A percentile compares a stretch with the other conserved stretches of the same genome.
phyloP scores from a whole-genome alignment of 2,329 filamentous ascomycete genomes.

The Calonectria ilicicola region DNA sequence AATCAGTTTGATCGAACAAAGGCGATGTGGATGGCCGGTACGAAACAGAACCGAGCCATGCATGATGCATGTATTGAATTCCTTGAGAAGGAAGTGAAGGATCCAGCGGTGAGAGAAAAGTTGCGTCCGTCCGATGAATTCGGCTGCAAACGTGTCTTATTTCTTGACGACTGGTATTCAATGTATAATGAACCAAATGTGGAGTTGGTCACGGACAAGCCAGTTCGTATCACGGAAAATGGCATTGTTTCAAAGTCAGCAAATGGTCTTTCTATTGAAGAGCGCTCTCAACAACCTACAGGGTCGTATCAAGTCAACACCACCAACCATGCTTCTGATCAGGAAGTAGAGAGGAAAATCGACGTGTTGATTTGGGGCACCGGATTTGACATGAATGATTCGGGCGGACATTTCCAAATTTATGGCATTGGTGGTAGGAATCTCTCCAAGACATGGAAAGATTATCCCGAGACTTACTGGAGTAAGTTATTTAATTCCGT shows the following conservation, averaged over 20 bases:
- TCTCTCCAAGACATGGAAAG: slow-evolving; percentile 11
- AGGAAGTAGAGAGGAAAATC: background rate
- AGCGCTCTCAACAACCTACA: background rate
- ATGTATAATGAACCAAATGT: slow-evolving; percentile 16
- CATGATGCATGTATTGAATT: slow-evolving; percentile 1
- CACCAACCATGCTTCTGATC: background rate
- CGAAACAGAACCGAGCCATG: slow-evolving; percentile 6
- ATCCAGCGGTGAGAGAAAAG: background rate
- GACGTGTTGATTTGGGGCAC: slow-evolving; percentile 17
- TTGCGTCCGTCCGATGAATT: background rate
- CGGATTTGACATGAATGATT: slow-evolving; percentile 16
- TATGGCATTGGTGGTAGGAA: background rate
- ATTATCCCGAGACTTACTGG: slow-evolving; percentile 15
- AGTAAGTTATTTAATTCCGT: background rate
- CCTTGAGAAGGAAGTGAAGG: slow-evolving; percentile 12
- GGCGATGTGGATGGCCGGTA: slow-evolving; percentile 4
- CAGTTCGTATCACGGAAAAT: background rate
- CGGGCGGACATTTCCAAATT: slow-evolving; percentile 8
- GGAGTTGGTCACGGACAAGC: slow-evolving; percentile 11
- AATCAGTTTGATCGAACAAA: background rate
- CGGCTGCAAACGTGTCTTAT: slow-evolving; percentile 8
- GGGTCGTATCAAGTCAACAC: background rate
- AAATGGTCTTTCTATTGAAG: background rate
- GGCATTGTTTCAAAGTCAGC: background rate
- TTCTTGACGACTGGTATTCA: slow-evolving; percentile 13